A percentile compares a stretch with the other conserved stretches of the same genome.
phyloP scores from a whole-genome alignment of 73 alveolate species.

The Chromera velia region DNA sequence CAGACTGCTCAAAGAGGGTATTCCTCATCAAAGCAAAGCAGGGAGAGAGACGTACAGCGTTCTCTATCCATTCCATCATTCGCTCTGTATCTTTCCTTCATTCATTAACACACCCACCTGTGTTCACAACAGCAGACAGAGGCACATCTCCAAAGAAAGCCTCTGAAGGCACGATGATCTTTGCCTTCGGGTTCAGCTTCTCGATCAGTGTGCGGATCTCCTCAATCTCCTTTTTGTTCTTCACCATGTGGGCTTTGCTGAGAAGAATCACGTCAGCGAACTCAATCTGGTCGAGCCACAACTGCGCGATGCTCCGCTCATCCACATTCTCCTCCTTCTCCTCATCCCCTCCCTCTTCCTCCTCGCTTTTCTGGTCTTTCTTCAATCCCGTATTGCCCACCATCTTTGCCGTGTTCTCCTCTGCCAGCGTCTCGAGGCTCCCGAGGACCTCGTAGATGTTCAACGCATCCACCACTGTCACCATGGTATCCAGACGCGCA shows the following conservation, averaged over 20 bases:
- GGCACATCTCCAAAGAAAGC: slow-evolving; percentile 11
- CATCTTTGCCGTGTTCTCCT: slow-evolving; percentile 12
- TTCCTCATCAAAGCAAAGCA: too few relatives aligned
- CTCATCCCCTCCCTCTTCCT: slow-evolving; percentile 26
- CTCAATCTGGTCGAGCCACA: slow-evolving; percentile 54
- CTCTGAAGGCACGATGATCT: slow-evolving; percentile 33
- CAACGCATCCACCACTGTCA: slow-evolving; percentile 55
- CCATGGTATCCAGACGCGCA: slow-evolving; percentile 57
- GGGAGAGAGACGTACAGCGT: too few relatives aligned
- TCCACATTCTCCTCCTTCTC: slow-evolving; percentile 27
- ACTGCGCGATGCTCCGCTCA: slow-evolving; percentile 45
- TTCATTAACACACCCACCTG: background rate
- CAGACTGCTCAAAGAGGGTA: too few relatives aligned
- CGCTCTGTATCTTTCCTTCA: too few relatives aligned
- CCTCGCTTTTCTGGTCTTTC: slow-evolving; percentile 23
- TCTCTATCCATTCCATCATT: too few relatives aligned
- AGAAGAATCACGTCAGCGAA: slow-evolving; percentile 59
- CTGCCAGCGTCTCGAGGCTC: slow-evolving; percentile 19
- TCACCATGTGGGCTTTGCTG: slow-evolving; percentile 50
- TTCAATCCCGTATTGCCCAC: slow-evolving; percentile 15
- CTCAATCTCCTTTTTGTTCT: slow-evolving; percentile 8
- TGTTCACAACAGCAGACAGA: background rate
- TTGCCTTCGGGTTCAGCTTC: slow-evolving; percentile 52
- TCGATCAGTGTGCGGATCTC: slow-evolving; percentile 8
- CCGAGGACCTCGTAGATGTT: slow-evolving; percentile 33